A percentile compares a stretch with the other conserved stretches of the same genome.
Conservation (phyloP, 2,329 filamentous ascomycete genomes). For the Aspergillus pseudotamarii region DNA sequence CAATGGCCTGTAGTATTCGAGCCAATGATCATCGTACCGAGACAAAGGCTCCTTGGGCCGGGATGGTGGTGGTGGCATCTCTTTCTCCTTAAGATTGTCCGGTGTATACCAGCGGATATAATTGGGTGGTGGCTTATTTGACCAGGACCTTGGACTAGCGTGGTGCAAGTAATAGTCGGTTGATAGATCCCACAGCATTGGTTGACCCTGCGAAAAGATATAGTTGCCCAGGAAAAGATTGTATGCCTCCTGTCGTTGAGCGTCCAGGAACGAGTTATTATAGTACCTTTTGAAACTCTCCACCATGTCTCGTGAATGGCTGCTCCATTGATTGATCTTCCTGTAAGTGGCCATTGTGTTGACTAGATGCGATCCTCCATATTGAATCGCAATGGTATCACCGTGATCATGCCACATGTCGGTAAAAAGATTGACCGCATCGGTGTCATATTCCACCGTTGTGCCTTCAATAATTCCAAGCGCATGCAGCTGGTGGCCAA, state of each 20-base stretch:
- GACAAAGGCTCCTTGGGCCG: constrained; percentile 36
- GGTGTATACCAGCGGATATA: constrained; percentile 92
- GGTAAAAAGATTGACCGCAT: constrained; percentile 93
- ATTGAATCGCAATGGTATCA: constrained; percentile 96
- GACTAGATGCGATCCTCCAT: constrained; percentile 94
- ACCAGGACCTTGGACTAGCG: constrained; percentile 74
- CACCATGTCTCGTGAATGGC: constrained; percentile 96
- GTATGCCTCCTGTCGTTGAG: constrained; percentile 96
- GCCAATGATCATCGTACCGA: constrained; percentile 92
- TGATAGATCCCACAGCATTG: constrained; percentile 93
- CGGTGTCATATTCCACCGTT: constrained; percentile 87
- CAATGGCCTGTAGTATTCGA: constrained; percentile 91
- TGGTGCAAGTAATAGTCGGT: constrained; percentile 98
- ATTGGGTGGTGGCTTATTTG: constrained; percentile 62
- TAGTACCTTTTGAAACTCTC: constrained; percentile 99
- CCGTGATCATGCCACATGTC: constrained; percentile 99
- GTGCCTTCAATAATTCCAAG: constrained; percentile 82
- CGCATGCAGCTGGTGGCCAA: constrained; percentile 89
- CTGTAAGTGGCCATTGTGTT: constrained; percentile 99
- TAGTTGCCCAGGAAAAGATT: constrained; percentile 98
- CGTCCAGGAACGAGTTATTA: constrained; percentile 97
- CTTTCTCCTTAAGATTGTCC: constrained; percentile 66
- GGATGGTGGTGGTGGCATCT: constrained; percentile 53
- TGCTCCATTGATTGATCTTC: constrained; percentile 99
- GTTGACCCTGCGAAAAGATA: constrained; percentile 80